These are phyloP conservation scores for Leishmania mexicana DNA, from an alignment of 208 protist species.

Conservation along the genomic window DNA sequence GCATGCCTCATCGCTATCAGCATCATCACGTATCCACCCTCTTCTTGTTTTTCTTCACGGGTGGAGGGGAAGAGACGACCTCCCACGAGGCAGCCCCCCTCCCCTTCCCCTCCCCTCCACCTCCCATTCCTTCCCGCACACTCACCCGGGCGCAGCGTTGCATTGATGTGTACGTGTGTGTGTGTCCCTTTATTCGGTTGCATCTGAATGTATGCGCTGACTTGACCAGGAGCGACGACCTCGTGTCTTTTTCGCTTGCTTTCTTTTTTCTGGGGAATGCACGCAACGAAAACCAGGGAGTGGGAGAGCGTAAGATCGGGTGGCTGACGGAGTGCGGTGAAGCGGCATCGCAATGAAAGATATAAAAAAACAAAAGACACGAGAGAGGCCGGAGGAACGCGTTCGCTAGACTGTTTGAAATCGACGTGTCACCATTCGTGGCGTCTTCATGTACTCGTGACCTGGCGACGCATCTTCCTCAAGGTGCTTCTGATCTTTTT, in stretches of 20 bases:
- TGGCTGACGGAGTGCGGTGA: background rate
- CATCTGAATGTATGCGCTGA: background rate
- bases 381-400: background rate
- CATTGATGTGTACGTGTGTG: background rate
- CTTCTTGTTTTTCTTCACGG: background rate
- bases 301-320: background rate
- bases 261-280: background rate
- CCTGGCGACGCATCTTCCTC: background rate
- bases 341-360: background rate
- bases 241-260: background rate
- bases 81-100: background rate
- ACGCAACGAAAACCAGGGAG: background rate
- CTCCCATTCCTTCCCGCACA: no score
- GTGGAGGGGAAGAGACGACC: background rate
- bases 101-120: background rate
- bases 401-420: background rate
- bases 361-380: background rate
- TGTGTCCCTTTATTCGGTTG: background rate
- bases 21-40: background rate
- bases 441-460: background rate
- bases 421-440: background rate
- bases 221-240: background rate
- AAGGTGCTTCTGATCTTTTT: background rate
- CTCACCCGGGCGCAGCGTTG: background rate
- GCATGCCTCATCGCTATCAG: background rate